A percentile compares a stretch with the other conserved stretches of the same genome.
These are phyloP conservation scores for Talaromyces atroroseus DNA, from an alignment of 2,329 filamentous ascomycete genomes.

Conservation along the genomic window DNA sequence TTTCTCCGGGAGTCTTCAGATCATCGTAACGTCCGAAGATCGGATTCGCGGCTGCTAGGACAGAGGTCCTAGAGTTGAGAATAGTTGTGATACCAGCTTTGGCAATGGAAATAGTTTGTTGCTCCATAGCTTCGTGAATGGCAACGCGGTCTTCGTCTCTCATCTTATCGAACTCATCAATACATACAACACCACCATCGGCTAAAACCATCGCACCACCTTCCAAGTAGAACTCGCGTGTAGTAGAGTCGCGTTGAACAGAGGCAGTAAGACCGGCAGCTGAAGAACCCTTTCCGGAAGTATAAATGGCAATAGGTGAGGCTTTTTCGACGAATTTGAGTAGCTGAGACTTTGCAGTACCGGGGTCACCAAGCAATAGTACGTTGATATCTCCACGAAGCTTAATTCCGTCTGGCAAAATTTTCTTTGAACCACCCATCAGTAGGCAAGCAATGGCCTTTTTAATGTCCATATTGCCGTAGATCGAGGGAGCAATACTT, in stretches of 20 bases:
- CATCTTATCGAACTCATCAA: conserved; percentile 99
- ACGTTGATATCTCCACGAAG: conserved; percentile 98
- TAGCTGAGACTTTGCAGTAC: conserved; percentile 95
- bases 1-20: conserved; percentile 94
- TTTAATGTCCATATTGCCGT: conserved; percentile 93
- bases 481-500: conserved; percentile 96
- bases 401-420: conserved; percentile 95
- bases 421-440: conserved; percentile 94
- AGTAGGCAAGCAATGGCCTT: conserved; percentile 93
- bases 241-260: conserved; percentile 86
- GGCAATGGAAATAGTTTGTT: conserved; percentile 98
- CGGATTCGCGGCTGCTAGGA: conserved; percentile 91
- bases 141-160: conserved; percentile 94
- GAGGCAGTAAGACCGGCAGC: conserved; percentile 96
- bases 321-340: conserved; percentile 97
- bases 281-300: conserved; percentile 95
- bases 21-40: conserved; percentile 98
- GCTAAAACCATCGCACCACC: conserved; percentile 98
- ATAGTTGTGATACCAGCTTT: conserved; percentile 99
- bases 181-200: conserved; percentile 94
- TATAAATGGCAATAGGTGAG: conserved; percentile 95
- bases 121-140: conserved; percentile 99
- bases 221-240: conserved; percentile 94
- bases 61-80: conserved; percentile 89
- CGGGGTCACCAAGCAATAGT: conserved; percentile 88